Evolutionary conservation across 2,329 filamentous ascomycete species (phyloP), one percentile per base, ranked within the genome.

Genomic region (Colletotrichum somersetense): DNA sequence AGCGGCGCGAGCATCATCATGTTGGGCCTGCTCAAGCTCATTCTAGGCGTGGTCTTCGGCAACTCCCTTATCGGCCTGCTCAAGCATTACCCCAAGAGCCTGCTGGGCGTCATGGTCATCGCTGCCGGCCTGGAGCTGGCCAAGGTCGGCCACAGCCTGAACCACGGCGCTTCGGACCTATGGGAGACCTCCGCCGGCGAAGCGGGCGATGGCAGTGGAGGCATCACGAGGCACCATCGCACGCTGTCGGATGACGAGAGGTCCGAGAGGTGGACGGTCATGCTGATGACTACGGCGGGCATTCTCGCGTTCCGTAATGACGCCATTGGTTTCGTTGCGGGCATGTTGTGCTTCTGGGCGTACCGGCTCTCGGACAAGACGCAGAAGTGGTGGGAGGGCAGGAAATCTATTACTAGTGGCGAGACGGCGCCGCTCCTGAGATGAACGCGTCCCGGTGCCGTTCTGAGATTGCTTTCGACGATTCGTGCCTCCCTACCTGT

Each of bases 271-370:
- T 97, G 94, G 93, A 93, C 91, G 30, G 91, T 97, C 0, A 97
- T 98, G 95, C 86, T 97, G 71, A 91, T 95, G 73, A 98, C 96
- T 0, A 90, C 94, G 11, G 95, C 93, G 0, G 89, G 92, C 3
- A 87, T 97, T 66, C 81, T 98, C 62, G 94, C 94, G 0, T 97
- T 97, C 77, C 92, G 91, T 80, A 98, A 98, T 78, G 95, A 97
- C 81, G 95, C 92, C 0, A 89, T 97, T 7, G 96, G 96, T 0
- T 97, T 98, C 77, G 72, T 93, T 18, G 93, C 92, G 0, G 96
- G 96, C 0, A 89, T 97, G 86, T 79, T 93, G 4, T 97, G 94
- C 79, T 90, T 96, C 81, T 91, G 88, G 82, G 89, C 90, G 0
- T 93, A 95, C 78, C 80, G 82, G 73, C 56, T 88, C 74, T 80